phyloP scores from a whole-genome alignment of 2,329 filamentous ascomycete genomes.

The Coniochaeta sp. region DNA sequence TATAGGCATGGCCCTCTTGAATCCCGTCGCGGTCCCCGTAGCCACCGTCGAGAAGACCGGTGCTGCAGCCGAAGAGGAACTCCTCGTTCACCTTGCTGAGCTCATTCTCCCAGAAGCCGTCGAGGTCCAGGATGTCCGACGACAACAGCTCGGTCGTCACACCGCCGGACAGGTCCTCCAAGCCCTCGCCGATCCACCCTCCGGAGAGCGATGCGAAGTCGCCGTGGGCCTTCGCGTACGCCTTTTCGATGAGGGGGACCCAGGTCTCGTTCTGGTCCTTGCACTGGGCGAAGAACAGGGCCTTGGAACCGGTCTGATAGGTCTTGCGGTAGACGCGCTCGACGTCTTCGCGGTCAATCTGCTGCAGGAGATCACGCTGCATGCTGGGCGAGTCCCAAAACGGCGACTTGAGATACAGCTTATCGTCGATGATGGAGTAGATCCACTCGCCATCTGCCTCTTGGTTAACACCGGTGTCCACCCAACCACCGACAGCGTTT shows the following conservation, averaged over 20 bases:
- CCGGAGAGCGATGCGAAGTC: conserved; percentile 71
- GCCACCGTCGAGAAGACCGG: conserved; percentile 37
- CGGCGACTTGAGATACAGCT: conserved; percentile 75
- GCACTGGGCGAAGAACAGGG: conserved; percentile 72
- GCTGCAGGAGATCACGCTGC: conserved; percentile 66
- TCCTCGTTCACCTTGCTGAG: conserved; percentile 71
- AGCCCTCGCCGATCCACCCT: conserved; percentile 55
- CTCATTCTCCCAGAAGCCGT: conserved; percentile 73
- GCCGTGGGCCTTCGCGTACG: conserved; percentile 73
- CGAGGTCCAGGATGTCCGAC: conserved; percentile 65
- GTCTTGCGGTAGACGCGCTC: conserved; percentile 56
- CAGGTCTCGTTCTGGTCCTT: conserved; percentile 70
- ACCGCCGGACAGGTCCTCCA: conserved; percentile 57
- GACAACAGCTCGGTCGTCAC: conserved; percentile 60
- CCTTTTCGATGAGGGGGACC: conserved; percentile 73
- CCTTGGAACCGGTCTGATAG: conserved; percentile 67
- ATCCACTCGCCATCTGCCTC: conserved; percentile 75
- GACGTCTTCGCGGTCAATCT: conserved; percentile 66
- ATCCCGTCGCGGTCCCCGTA: conserved; percentile 48
- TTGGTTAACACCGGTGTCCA: conserved; percentile 2
- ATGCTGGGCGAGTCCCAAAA: conserved; percentile 74
- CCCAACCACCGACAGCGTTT: not conserved
- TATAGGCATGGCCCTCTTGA: conserved; percentile 51
- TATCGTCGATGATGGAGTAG: conserved; percentile 86
- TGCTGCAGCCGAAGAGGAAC: conserved; percentile 61